Percentiles rank a stretch among this genome's conserved stretches.
These are phyloP conservation scores for Paecilomyces variotii DNA, from an alignment of 2,329 filamentous ascomycete species.

Conservation along the genomic window DNA sequence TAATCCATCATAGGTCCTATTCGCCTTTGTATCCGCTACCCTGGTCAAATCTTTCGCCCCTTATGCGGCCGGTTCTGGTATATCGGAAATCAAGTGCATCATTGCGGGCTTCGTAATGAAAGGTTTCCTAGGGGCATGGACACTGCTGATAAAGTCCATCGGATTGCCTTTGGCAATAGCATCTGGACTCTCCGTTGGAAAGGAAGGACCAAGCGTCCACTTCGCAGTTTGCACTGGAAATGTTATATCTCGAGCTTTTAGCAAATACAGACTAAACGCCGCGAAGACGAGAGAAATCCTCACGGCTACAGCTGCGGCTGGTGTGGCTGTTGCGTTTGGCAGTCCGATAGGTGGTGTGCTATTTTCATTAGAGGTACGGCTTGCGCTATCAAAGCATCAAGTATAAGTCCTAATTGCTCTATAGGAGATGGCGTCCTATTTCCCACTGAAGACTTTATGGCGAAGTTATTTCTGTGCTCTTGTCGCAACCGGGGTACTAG, in stretches of 20 bases:
- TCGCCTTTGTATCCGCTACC: conserved; percentile 72
- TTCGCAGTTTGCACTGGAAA: conserved; percentile 97
- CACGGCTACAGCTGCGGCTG: conserved; percentile 87
- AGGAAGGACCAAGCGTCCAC: conserved; percentile 97
- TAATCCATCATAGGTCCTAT: conserved; percentile 49
- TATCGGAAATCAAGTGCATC: conserved; percentile 98
- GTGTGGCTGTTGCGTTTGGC: conserved; percentile 92
- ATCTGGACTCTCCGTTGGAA: conserved; percentile 88
- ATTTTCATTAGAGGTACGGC: conserved; percentile 71
- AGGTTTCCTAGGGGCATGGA: conserved; percentile 87
- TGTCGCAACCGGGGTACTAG: conserved; percentile 84
- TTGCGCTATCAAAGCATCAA: not conserved
- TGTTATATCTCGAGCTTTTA: conserved; percentile 86
- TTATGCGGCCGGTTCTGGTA: conserved; percentile 92
- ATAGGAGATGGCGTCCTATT: conserved; percentile 88
- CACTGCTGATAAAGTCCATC: conserved; percentile 87
- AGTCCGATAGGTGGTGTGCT: conserved; percentile 94
- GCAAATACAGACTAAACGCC: conserved; percentile 84
- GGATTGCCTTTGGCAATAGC: conserved; percentile 86
- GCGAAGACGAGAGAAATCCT: conserved; percentile 93
- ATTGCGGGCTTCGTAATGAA: conserved; percentile 99
- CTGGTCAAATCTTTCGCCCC: conserved; percentile 89
- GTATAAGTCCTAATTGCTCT: conserved; percentile 9
- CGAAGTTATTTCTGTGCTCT: conserved; percentile 95
- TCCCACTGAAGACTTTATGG: conserved; percentile 96